These are phyloP conservation scores for Erysimum cheiri DNA, from an alignment of 441 rosid species.

Conservation along the genomic window DNA sequence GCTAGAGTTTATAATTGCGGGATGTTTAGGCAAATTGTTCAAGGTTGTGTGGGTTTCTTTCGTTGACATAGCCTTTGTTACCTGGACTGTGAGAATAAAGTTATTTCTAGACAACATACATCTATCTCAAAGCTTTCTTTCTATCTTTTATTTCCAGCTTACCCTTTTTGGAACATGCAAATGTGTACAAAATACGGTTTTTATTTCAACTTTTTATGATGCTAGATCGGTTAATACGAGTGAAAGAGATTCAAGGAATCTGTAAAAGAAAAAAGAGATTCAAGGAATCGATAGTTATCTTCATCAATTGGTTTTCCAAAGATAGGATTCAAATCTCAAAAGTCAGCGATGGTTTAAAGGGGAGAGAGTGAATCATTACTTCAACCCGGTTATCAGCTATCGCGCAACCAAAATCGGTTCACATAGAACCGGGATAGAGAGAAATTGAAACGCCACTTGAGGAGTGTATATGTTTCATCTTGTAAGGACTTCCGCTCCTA, in stretches of 20 bases:
- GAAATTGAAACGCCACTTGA: conserved; percentile 8
- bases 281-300: neutral
- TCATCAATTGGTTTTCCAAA: neutral
- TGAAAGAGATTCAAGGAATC: too few species aligned
- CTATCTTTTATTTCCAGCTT: neutral
- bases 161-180: neutral
- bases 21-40: conserved; percentile 4
- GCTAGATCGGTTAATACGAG: too few species aligned
- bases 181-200: neutral
- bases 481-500: conserved; percentile 1
- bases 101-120: neutral
- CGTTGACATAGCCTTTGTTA: conserved; percentile 6
- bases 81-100: conserved; percentile 24
- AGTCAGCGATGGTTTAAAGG: neutral
- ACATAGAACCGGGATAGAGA: neutral
- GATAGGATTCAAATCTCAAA: too few species aligned
- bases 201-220: too few species aligned
- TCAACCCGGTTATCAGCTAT: neutral
- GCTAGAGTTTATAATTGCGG: conserved; percentile 21
- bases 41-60: neutral
- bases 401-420: neutral
- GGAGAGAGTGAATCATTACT: neutral
- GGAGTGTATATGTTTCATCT: neutral
- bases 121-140: neutral
- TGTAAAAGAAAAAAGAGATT: too few species aligned